phyloP scores from a whole-genome alignment of 75 land plant genomes.

The Cryptomeria japonica region DNA sequence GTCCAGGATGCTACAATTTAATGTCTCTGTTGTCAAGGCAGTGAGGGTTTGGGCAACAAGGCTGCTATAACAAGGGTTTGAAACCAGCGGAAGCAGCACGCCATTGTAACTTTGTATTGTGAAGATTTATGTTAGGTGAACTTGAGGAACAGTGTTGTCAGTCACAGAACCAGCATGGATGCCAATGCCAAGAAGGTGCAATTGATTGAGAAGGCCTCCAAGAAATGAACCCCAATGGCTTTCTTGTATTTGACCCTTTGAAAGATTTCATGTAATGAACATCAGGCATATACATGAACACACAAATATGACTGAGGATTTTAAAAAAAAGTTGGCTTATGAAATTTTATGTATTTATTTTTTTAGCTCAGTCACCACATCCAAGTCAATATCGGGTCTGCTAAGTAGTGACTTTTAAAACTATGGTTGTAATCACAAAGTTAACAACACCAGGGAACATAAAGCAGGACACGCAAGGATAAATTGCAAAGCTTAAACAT shows the following conservation, averaged over 20 bases:
- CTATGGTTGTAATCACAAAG: too few relatives aligned
- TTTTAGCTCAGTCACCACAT: too few relatives aligned
- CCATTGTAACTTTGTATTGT: neutral
- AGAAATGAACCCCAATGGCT: neutral
- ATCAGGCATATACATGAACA: neutral
- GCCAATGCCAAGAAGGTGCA: neutral
- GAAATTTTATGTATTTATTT: too few relatives aligned
- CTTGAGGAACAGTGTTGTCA: neutral
- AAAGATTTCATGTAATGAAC: neutral
- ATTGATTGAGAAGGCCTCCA: neutral
- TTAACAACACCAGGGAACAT: too few relatives aligned
- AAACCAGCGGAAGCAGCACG: neutral
- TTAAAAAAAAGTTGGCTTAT: neutral
- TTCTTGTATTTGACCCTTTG: neutral
- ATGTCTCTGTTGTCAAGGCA: neutral
- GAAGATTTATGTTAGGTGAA: neutral
- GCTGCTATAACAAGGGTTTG: neutral
- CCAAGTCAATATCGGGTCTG: too few relatives aligned
- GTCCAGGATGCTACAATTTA: neutral
- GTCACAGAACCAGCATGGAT: neutral
- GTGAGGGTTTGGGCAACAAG: neutral
- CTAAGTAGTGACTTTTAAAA: too few relatives aligned
- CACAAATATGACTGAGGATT: neutral
- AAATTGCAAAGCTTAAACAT: too few relatives aligned
- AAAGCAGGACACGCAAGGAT: too few relatives aligned